Conservation (phyloP, 2,329 filamentous ascomycete genomes). For the Microdochium nivale region DNA sequence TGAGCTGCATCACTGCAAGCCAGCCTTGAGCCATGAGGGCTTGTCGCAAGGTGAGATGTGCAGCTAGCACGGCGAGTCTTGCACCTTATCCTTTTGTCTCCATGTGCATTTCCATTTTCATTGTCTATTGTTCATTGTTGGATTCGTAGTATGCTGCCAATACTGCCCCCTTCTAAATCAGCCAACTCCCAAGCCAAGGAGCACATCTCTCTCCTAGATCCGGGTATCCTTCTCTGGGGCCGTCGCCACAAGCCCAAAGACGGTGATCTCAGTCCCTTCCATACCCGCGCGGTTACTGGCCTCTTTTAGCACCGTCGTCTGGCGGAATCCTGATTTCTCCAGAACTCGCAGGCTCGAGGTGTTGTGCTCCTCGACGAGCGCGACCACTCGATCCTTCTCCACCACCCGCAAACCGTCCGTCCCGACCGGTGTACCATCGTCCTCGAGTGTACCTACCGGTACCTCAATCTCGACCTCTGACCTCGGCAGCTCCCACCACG, state of each 20-base stretch:
- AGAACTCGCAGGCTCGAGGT: slow-evolving; percentile 46
- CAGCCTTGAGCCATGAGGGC: too few relatives aligned
- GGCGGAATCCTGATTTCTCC: slow-evolving; percentile 43
- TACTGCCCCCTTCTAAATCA: too few relatives aligned
- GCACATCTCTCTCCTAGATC: not conserved
- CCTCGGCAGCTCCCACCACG: slow-evolving; percentile 42
- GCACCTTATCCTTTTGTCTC: too few relatives aligned
- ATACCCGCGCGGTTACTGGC: not conserved
- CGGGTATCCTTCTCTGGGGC: not conserved
- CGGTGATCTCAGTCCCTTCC: not conserved
- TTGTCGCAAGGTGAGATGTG: too few relatives aligned
- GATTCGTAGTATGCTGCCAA: too few relatives aligned
- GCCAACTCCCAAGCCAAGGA: not conserved
- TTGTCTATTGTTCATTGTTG: too few relatives aligned
- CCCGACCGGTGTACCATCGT: slow-evolving; percentile 2
- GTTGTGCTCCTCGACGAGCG: slow-evolving; percentile 41
- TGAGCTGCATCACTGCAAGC: too few relatives aligned
- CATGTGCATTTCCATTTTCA: too few relatives aligned
- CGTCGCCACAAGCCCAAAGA: not conserved
- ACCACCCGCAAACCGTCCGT: not conserved
- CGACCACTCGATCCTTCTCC: slow-evolving; percentile 25
- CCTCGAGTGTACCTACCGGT: slow-evolving; percentile 24
- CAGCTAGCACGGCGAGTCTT: too few relatives aligned
- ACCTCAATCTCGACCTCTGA: slow-evolving; percentile 32
- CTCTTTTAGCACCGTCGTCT: not conserved